A percentile compares a stretch with the other conserved stretches of the same genome.
phyloP scores from a whole-genome alignment of 768 basidiomycete genomes.

The Obba rivulosa region DNA sequence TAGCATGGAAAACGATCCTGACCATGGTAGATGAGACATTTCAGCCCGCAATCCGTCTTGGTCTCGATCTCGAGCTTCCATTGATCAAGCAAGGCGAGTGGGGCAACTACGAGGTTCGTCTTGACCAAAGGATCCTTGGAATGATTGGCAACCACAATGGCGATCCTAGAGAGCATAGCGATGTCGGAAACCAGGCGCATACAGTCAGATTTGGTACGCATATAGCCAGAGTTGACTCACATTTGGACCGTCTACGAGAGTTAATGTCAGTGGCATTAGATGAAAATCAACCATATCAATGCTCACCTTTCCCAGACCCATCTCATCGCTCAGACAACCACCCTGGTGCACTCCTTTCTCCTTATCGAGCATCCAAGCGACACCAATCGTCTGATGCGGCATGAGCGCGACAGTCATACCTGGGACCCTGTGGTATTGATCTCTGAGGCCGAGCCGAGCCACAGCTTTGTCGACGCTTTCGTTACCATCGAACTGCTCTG shows the following conservation, averaged over 20 bases:
- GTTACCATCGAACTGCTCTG: constrained; percentile 54
- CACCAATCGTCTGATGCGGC: constrained; percentile 61
- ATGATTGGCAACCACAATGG: constrained; percentile 49
- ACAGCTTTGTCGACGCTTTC: constrained; percentile 55
- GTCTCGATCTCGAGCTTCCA: constrained; percentile 59
- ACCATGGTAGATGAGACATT: constrained; percentile 62
- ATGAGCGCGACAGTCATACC: constrained; percentile 59
- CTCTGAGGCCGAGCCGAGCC: constrained; percentile 43
- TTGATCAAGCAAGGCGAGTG: constrained; percentile 61
- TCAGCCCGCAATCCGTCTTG: constrained; percentile 44
- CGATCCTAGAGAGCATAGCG: constrained; percentile 32
- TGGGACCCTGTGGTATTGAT: constrained; percentile 42
- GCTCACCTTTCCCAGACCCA: constrained; percentile 54
- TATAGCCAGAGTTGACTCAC: constrained; percentile 8
- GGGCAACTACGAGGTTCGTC: constrained; percentile 64
- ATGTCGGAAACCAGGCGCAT: background rate
- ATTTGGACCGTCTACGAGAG: constrained; percentile 21
- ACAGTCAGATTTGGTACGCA: background rate
- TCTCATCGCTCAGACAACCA: constrained; percentile 31
- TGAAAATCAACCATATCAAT: background rate
- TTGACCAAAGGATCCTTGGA: constrained; percentile 47
- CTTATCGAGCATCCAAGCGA: constrained; percentile 38
- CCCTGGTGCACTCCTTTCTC: constrained; percentile 25
- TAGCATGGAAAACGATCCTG: background rate
- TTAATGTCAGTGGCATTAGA: background rate